Percentiles rank a stretch among this genome's conserved stretches.
Evolutionary conservation across 164 flowering plant species (phyloP).

Genomic region (Malania oleifera): DNA sequence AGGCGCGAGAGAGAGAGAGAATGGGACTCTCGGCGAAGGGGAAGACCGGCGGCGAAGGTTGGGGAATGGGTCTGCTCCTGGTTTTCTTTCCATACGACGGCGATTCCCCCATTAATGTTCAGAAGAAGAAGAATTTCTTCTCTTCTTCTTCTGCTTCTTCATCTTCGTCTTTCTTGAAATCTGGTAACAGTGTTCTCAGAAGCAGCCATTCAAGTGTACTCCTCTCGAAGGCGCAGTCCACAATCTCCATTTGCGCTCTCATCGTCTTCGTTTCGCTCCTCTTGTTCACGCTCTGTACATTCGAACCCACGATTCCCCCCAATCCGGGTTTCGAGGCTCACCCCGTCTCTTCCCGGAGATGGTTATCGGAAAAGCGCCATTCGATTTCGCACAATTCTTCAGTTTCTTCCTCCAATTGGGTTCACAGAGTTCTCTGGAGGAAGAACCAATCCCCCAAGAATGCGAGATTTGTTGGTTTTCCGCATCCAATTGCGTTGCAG

Average conservation of each 20-base stretch:
- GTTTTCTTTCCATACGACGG: constrained; percentile 63
- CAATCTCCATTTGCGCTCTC: constrained; percentile 61
- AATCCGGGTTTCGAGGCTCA: no score
- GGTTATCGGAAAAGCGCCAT: constrained; percentile 19
- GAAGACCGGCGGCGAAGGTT: constrained; percentile 20
- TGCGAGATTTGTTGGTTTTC: background rate
- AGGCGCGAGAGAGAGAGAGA: constrained; percentile 6
- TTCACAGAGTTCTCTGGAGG: background rate
- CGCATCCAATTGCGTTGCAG: constrained; percentile 54
- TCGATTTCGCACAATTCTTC: background rate
- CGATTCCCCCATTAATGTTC: background rate
- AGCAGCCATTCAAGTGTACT: constrained; percentile 23
- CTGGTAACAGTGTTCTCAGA: background rate
- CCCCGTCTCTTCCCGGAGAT: constrained; percentile 23
- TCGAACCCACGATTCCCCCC: constrained; percentile 35
- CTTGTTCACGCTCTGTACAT: constrained; percentile 68
- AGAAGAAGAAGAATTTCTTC: constrained; percentile 19
- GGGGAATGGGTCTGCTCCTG: constrained; percentile 57
- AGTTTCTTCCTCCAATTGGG: background rate
- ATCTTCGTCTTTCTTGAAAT: constrained; percentile 1
- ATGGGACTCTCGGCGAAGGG: constrained; percentile 28
- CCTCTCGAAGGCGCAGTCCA: constrained; percentile 61
- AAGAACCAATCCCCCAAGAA: background rate
- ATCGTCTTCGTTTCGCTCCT: constrained; percentile 60
- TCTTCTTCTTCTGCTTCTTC: constrained; percentile 13